Conservation (phyloP, 495 filamentous ascomycete species). For the Talaromyces proteolyticus region DNA sequence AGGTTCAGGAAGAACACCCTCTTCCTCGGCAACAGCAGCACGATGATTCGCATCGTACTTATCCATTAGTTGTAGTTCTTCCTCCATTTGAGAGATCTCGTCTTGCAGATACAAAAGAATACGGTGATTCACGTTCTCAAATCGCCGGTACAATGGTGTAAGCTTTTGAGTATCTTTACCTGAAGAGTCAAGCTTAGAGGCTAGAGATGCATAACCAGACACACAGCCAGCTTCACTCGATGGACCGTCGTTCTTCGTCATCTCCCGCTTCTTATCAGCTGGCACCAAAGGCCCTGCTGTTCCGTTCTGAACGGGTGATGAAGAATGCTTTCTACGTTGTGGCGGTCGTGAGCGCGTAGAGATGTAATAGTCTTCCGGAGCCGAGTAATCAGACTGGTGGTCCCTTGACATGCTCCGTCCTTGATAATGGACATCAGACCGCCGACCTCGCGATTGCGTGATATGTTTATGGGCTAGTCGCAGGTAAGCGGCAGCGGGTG, state of each 20-base stretch:
- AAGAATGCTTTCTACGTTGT: not conserved
- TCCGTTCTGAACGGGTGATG: too few relatives aligned
- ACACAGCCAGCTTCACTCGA: too few relatives aligned
- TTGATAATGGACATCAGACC: constrained; percentile 10
- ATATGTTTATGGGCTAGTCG: constrained; percentile 19
- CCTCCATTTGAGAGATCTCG: constrained; percentile 74
- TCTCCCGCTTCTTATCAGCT: too few relatives aligned
- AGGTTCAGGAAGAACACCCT: constrained; percentile 38
- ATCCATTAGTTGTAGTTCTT: constrained; percentile 67
- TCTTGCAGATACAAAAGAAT: constrained; percentile 82
- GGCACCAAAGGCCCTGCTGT: too few relatives aligned
- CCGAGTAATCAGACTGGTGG: constrained; percentile 11
- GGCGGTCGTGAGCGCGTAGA: constrained; percentile 4
- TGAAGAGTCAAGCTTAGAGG: constrained; percentile 50
- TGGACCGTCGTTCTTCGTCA: too few relatives aligned
- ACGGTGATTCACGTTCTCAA: constrained; percentile 79
- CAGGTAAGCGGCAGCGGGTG: constrained; percentile 17
- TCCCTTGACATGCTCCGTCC: constrained; percentile 11
- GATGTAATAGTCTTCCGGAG: constrained; percentile 25
- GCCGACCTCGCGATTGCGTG: constrained; percentile 14
- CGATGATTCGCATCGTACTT: constrained; percentile 62
- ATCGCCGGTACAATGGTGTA: constrained; percentile 76
- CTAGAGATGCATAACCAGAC: constrained; percentile 63
- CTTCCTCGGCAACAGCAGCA: constrained; percentile 45
- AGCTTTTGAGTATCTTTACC: constrained; percentile 16